Evolutionary conservation across 139 green algal species (phyloP), one percentile per base, ranked within the genome.

Genomic region (Trebouxia sp.): DNA sequence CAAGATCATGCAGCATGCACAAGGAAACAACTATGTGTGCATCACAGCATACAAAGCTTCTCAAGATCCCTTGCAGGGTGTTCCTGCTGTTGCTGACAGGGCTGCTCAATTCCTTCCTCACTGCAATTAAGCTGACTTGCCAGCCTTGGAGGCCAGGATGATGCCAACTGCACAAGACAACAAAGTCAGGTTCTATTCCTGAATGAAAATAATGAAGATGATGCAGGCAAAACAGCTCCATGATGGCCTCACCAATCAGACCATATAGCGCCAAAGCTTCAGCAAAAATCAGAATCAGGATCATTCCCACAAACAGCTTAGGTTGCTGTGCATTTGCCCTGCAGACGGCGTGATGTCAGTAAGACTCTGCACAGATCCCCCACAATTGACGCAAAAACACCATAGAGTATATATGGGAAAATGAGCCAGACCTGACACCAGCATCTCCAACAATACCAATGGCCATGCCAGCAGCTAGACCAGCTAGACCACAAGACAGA

Each of bases 211-310:
- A 74, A 6, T 12, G 11, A 39, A 47, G 6, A 70, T n/a, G 0
- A n/a, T 32, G 28, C n/a, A 75, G 55, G 8, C 39, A 48, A 14
- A 30, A 32, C 9, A 51, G n/a, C 69, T 14, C n/a, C 76, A 5
- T 11, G 7, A 8, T 37, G 3, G 4, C 12, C 92, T 87, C 67
- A 96, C 93, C 93, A 87, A 99, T 99, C 30, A 99, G 91, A 15
- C 96, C 97, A 83, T 99, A 99, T 69, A 99, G 92, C 14, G 93
- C 96, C 78, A 99, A 87, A 69, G 97, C 97, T 89, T 99, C 97
- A 80, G 97, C 97, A 83, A 99, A 99, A 97, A 99, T 99, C 48
- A 99, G 94, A 83, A 99, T 99, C 48, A 99, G 92, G 84, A 99
- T 98, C 96, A 99, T 98, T 45, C 96, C 97, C 6, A 99, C 96